phyloP scores from a whole-genome alignment of 2,329 filamentous ascomycete species.

The Diaporthe sp. region DNA sequence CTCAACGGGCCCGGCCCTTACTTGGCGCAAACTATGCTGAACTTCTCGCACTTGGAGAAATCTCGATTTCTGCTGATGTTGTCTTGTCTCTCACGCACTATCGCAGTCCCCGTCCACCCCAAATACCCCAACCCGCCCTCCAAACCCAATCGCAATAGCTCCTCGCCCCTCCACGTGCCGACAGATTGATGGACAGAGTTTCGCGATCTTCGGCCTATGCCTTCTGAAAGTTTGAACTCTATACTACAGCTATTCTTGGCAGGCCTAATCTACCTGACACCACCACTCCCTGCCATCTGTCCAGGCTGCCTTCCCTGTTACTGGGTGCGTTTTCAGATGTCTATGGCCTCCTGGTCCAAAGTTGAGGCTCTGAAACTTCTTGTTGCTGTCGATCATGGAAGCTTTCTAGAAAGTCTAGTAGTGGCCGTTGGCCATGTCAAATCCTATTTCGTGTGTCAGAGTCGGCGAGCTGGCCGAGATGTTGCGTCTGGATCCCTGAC shows the following conservation, averaged over 20 bases:
- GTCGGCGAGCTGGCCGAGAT: conserved; percentile 21
- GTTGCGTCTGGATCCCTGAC: not conserved
- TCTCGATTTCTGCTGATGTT: conserved; percentile 27
- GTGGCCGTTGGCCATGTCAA: conserved; percentile 14
- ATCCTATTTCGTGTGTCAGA: not conserved
- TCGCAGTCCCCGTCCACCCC: not conserved
- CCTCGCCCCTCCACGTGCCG: conserved; percentile 22
- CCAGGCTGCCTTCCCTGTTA: not conserved
- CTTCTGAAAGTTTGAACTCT: conserved; percentile 27
- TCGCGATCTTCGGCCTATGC: conserved; percentile 33
- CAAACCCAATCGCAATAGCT: conserved; percentile 32
- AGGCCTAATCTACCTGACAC: conserved; percentile 21
- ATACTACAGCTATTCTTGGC: conserved; percentile 23
- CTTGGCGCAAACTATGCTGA: conserved; percentile 11
- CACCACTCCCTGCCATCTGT: not conserved
- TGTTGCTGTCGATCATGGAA: conserved; percentile 23
- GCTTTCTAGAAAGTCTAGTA: conserved; percentile 24
- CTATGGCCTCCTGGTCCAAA: not conserved
- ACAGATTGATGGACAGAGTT: conserved; percentile 26
- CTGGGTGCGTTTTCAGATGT: conserved; percentile 5
- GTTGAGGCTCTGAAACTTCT: conserved; percentile 24
- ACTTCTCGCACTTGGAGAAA: conserved; percentile 6
- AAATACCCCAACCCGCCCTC: not conserved
- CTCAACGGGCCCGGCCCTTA: not conserved
- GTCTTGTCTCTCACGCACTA: conserved; percentile 8